Conservation (phyloP, 2,329 filamentous ascomycete genomes). For the Ophiostoma australiae region DNA sequence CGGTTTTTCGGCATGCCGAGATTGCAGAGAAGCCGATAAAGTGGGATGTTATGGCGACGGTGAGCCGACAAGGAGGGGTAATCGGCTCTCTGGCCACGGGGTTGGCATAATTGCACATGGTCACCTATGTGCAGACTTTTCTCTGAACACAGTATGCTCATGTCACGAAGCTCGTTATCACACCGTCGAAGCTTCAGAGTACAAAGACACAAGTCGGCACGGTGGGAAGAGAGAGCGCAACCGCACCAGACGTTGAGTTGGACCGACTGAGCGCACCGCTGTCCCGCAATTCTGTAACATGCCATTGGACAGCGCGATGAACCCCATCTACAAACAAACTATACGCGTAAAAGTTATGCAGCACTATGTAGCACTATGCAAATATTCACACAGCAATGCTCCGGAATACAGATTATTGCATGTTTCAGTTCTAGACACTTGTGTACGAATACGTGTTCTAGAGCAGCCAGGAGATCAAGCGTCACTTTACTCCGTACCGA, state of each 20-base stretch:
- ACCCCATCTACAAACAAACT: not conserved
- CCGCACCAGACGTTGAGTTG: not conserved
- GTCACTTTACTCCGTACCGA: too few relatives aligned
- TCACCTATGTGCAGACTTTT: not conserved
- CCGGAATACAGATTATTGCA: too few relatives aligned
- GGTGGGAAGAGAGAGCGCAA: not conserved
- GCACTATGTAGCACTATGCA: too few relatives aligned
- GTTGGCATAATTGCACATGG: not conserved
- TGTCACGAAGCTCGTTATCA: not conserved
- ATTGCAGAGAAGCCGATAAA: conserved; percentile 1
- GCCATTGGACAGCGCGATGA: not conserved
- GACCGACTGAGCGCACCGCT: not conserved
- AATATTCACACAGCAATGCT: too few relatives aligned
- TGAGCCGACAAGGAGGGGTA: not conserved
- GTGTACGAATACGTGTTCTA: too few relatives aligned
- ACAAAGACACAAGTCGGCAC: not conserved
- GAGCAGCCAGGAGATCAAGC: too few relatives aligned
- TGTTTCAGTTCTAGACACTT: too few relatives aligned
- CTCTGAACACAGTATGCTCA: not conserved
- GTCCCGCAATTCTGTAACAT: not conserved
- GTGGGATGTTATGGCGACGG: not conserved
- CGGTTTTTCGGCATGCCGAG: conserved; percentile 4
- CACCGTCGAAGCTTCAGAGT: too few relatives aligned
- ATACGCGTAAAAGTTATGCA: not conserved
- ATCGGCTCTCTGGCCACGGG: not conserved